Evolutionary conservation across 495 filamentous ascomycete genomes (phyloP).

Genomic region (Aspergillus cavernicola): DNA sequence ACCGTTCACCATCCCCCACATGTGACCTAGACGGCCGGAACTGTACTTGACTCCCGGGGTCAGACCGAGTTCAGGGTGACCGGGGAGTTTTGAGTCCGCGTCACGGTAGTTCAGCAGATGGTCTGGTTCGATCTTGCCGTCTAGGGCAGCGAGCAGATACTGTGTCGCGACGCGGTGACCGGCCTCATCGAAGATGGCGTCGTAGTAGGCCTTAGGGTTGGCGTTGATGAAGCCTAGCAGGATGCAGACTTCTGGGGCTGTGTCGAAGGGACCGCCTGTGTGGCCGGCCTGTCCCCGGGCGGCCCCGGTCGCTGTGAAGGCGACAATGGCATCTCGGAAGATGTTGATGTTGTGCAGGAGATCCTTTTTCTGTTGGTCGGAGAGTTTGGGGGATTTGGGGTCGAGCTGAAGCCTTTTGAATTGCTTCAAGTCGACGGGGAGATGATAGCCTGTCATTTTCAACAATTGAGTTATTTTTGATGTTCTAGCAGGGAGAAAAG

Average conservation of each 20-base stretch:
- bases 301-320: constrained; percentile 37
- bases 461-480: too few species aligned
- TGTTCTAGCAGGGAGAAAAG: too few species aligned
- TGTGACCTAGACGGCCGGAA: constrained; percentile 38
- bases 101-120: constrained; percentile 40
- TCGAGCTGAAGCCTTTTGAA: constrained; percentile 40
- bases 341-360: constrained; percentile 37
- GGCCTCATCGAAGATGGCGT: constrained; percentile 38
- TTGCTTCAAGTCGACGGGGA: constrained; percentile 37
- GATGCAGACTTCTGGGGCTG: constrained; percentile 38
- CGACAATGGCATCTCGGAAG: constrained; percentile 39
- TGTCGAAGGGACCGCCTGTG: constrained; percentile 42
- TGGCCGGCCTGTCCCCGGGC: constrained; percentile 38
- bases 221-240: constrained; percentile 36
- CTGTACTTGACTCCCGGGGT: constrained; percentile 40
- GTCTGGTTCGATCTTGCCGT: constrained; percentile 35
- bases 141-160: constrained; percentile 33
- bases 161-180: constrained; percentile 41
- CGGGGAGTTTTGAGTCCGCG: constrained; percentile 37
- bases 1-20: constrained; percentile 42
- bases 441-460: constrained; percentile 17
- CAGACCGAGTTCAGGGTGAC: constrained; percentile 38
- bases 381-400: constrained; percentile 27
- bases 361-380: constrained; percentile 31
- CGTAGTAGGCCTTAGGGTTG: constrained; percentile 27